A percentile compares a stretch with the other conserved stretches of the same genome.
phyloP scores from a whole-genome alignment of 2,329 filamentous ascomycete species.

The Grosmannia clavigera region DNA sequence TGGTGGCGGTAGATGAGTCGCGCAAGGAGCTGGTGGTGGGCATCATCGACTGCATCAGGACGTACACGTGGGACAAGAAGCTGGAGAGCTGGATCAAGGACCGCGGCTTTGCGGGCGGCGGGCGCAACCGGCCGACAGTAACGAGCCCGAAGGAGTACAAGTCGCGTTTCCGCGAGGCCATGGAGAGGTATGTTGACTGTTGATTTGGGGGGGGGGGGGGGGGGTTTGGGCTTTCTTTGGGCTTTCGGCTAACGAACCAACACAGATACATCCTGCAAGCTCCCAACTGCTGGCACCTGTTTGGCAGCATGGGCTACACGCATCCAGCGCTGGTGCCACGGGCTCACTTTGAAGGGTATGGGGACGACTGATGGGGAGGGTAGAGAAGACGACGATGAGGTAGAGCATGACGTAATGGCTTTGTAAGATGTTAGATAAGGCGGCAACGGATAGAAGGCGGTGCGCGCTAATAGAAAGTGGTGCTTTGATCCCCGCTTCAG shows the following conservation, averaged over 20 bases:
- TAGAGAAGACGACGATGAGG: background rate
- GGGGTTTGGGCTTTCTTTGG: background rate
- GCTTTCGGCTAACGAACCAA: background rate
- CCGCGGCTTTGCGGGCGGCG: slow-evolving; percentile 65
- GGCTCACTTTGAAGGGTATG: slow-evolving; percentile 10
- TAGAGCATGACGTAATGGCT: background rate
- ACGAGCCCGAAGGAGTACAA: slow-evolving; percentile 98
- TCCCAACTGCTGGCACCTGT: slow-evolving; percentile 66
- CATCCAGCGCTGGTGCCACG: slow-evolving; percentile 8
- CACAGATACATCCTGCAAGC: slow-evolving; percentile 56
- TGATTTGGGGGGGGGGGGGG: no score
- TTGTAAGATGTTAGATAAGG: background rate
- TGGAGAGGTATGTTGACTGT: slow-evolving; percentile 31
- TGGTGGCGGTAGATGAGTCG: slow-evolving; percentile 92
- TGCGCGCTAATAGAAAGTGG: no score
- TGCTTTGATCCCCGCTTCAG: no score
- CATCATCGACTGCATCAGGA: slow-evolving; percentile 96
- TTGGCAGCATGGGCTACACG: slow-evolving; percentile 25
- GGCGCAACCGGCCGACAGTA: slow-evolving; percentile 79
- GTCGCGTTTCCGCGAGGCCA: slow-evolving; percentile 86
- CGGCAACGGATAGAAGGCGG: background rate
- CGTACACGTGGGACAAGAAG: slow-evolving; percentile 99
- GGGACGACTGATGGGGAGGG: background rate
- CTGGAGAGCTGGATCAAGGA: slow-evolving; percentile 99
- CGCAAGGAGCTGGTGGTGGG: slow-evolving; percentile 88